Conservation (phyloP, 108 stramenopile genomes). For the Seminavis robusta region DNA sequence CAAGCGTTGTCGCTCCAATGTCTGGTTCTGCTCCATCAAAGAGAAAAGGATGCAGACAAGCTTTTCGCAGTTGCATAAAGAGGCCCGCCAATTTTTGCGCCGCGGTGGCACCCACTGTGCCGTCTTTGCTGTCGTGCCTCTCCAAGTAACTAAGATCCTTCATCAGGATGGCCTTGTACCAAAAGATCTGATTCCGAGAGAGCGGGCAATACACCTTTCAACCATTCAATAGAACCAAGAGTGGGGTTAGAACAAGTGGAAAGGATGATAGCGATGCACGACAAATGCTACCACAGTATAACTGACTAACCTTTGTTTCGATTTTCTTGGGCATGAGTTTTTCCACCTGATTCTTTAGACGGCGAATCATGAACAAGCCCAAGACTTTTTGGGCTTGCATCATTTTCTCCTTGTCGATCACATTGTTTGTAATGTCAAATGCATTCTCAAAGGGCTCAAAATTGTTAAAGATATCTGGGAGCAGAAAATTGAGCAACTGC, state of each 20-base stretch:
- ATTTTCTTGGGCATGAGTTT: slow-evolving; percentile 65
- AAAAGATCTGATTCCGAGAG: slow-evolving; percentile 45
- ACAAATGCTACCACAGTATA: neutral
- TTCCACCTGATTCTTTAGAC: slow-evolving; percentile 71
- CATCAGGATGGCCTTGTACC: slow-evolving; percentile 67
- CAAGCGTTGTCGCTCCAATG: slow-evolving; percentile 35
- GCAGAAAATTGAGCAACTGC: slow-evolving; percentile 66
- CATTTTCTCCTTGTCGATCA: slow-evolving; percentile 54
- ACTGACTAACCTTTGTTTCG: slow-evolving; percentile 60
- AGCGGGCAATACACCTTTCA: slow-evolving; percentile 53
- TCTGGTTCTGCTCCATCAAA: slow-evolving; percentile 78
- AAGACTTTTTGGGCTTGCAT: slow-evolving; percentile 60
- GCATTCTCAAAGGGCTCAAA: slow-evolving; percentile 66
- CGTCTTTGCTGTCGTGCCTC: slow-evolving; percentile 10
- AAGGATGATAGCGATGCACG: neutral
- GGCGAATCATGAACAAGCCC: slow-evolving; percentile 63
- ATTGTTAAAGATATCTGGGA: slow-evolving; percentile 48
- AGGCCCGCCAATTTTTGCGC: slow-evolving; percentile 35
- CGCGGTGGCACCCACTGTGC: slow-evolving; percentile 1
- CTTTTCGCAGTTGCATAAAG: slow-evolving; percentile 80
- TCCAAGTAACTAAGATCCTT: slow-evolving; percentile 50
- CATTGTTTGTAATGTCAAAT: slow-evolving; percentile 70
- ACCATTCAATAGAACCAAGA: slow-evolving; percentile 2
- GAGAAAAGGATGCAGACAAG: slow-evolving; percentile 67
- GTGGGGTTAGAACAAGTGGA: neutral